Evolutionary conservation across 495 filamentous ascomycete species (phyloP), one percentile per base, ranked within the genome.

Genomic region (Lasiosphaeris hirsuta): DNA sequence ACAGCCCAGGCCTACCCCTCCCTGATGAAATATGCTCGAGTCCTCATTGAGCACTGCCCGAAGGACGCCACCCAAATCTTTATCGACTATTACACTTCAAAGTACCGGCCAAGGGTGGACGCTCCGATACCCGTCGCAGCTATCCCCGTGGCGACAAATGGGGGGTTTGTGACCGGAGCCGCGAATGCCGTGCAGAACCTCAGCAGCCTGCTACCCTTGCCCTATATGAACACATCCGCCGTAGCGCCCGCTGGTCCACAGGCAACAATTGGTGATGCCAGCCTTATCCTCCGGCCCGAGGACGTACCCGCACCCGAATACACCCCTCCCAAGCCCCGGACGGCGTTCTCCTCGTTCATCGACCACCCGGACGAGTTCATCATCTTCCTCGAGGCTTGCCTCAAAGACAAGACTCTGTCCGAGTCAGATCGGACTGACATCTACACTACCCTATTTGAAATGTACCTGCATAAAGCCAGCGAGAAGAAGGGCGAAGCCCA

Each of bases 361-460:
- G 93, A 96, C 65, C 91, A 97, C 63, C 84, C 94, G 0, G 81
- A 88, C 53, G 84, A 96, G 61, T 97, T 98, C 66, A 89, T 96
- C 50, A 75, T 83, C 10, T 98, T 98, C 65, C 75, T 98, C 1
- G 94, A 98, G 74, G 88, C 88, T 18, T 92, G 86, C 51, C 82
- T 89, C 7, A 79, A 84, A 56, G 81, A 87, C 59, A 79, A 86
- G 7, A 72, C 83, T 18, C 71, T 94, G 4, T 84, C 81, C 19
- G 76, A 89, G 48, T 64, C 72, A 10, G 89, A 96, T 61, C 88
- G 85, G 62, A 78, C 83, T 7, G 95, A 97, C 69, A 83, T 98
- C 40, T 93, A 93, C 70, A 97, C 94, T 1, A 96, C 94, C 0
- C 72, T 98, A 33, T 97, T 98, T 68, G 94, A 98, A 67, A 96